Conservation (phyloP, 2,329 filamentous ascomycete genomes). For the Dothidotthia symphoricarpi region DNA sequence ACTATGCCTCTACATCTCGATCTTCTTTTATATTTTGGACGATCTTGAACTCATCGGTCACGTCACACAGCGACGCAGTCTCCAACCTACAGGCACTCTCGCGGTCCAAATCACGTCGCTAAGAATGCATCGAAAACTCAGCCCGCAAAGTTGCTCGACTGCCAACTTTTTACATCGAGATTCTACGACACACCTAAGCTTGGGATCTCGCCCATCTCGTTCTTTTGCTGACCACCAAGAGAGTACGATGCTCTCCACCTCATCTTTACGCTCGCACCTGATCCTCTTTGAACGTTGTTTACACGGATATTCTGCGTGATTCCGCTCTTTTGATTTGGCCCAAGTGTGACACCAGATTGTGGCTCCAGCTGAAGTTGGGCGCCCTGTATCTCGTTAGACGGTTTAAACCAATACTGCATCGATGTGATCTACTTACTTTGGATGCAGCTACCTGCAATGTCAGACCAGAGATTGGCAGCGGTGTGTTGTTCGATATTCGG, state of each 20-base stretch:
- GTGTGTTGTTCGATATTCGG: conserved; percentile 78
- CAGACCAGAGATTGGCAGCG: conserved; percentile 70
- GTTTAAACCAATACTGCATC: background rate
- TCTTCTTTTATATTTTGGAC: background rate
- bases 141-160: background rate
- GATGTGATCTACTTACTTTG: conserved; percentile 59
- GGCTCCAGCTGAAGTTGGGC: conserved; percentile 79
- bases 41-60: background rate
- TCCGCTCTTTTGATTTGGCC: conserved; percentile 69
- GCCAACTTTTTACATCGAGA: conserved; percentile 6
- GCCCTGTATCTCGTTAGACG: conserved; percentile 53
- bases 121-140: conserved; percentile 9
- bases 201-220: conserved; percentile 82
- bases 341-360: conserved; percentile 75
- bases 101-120: conserved; percentile 2
- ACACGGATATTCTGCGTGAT: conserved; percentile 80
- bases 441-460: conserved; percentile 93
- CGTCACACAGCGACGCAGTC: background rate
- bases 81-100: background rate
- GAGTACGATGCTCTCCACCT: conserved; percentile 84
- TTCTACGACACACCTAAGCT: conserved; percentile 69
- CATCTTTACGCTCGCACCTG: conserved; percentile 80
- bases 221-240: conserved; percentile 62
- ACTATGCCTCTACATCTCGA: no score
- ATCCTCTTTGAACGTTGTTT: conserved; percentile 68